Evolutionary conservation across 805 yeast species (phyloP).

Genomic region (Starmerella scarabaei): DNA sequence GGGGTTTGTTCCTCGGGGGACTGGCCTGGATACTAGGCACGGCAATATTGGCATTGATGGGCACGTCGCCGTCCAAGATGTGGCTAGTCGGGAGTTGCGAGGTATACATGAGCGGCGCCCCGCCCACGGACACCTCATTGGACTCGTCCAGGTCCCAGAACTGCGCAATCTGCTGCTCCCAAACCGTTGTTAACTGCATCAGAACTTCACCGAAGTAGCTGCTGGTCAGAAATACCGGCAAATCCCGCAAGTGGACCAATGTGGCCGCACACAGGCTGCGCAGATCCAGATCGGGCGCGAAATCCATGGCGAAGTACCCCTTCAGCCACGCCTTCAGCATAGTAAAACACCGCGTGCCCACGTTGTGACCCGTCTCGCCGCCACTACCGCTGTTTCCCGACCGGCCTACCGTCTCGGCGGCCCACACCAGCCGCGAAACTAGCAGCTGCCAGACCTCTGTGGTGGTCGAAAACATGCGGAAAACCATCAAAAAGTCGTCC

Average conservation of each 20-base stretch:
- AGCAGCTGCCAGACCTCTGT: constrained; percentile 47
- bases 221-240: constrained; percentile 21
- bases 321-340: constrained; percentile 79
- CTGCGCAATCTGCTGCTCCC: constrained; percentile 33
- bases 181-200: constrained; percentile 36
- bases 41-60: constrained; percentile 18
- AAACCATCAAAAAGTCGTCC: constrained; percentile 78
- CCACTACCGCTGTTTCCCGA: constrained; percentile 19
- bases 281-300: constrained; percentile 40
- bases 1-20: constrained; percentile 12
- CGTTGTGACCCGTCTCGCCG: constrained; percentile 41
- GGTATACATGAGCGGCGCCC: constrained; percentile 14
- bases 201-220: constrained; percentile 29
- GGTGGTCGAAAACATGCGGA: constrained; percentile 54
- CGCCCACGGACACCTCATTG: constrained; percentile 24
- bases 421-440: constrained; percentile 59
- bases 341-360: constrained; percentile 71
- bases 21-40: constrained; percentile 18
- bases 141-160: constrained; percentile 25
- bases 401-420: constrained; percentile 32
- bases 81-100: background rate
- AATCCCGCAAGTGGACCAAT: constrained; percentile 17
- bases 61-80: constrained; percentile 23
- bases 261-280: constrained; percentile 25
- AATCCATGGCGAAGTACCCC: constrained; percentile 80